A percentile compares a stretch with the other conserved stretches of the same genome.
phyloP scores from a whole-genome alignment of 495 filamentous ascomycete species.

The Clohesyomyces aquaticus region DNA sequence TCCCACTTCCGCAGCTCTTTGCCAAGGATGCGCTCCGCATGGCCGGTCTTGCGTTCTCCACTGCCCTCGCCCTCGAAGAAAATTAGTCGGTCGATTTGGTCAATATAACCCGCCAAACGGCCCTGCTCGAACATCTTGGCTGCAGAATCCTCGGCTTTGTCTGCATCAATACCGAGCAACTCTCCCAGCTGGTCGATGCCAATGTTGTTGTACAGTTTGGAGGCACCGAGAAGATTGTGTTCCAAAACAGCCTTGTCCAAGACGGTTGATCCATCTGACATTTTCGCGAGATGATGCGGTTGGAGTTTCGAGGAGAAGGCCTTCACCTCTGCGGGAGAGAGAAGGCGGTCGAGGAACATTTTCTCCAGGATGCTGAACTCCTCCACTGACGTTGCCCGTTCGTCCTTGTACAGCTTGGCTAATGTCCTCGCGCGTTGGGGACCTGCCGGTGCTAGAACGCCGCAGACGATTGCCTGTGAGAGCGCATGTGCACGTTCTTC shows the following conservation, averaged over 20 bases:
- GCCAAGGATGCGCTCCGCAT: slow-evolving; percentile 61
- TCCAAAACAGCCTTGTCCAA: slow-evolving; percentile 93
- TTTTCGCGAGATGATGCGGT: slow-evolving; percentile 87
- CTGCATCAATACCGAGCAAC: slow-evolving; percentile 75
- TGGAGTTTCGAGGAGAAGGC: slow-evolving; percentile 80
- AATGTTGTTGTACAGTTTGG: slow-evolving; percentile 88
- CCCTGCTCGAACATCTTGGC: slow-evolving; percentile 95
- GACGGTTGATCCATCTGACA: slow-evolving; percentile 87
- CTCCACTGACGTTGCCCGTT: slow-evolving; percentile 72
- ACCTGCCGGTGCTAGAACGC: slow-evolving; percentile 91
- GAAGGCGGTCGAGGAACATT: slow-evolving; percentile 90
- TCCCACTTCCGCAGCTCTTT: slow-evolving; percentile 85
- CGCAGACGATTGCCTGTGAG: slow-evolving; percentile 86
- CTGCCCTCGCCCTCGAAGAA: slow-evolving; percentile 79
- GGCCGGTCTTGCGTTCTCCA: slow-evolving; percentile 62
- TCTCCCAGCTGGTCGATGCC: slow-evolving; percentile 73
- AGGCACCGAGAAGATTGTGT: slow-evolving; percentile 88
- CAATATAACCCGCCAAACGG: slow-evolving; percentile 81
- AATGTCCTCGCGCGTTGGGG: slow-evolving; percentile 79
- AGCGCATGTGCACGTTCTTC: slow-evolving; percentile 83
- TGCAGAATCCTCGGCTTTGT: slow-evolving; percentile 88
- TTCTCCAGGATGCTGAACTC: slow-evolving; percentile 93
- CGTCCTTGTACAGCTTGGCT: slow-evolving; percentile 90
- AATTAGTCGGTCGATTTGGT: slow-evolving; percentile 89
- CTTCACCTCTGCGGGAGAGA: slow-evolving; percentile 77